phyloP scores from a whole-genome alignment of 352 stramenopile genomes.

The Pythium brachiatum region DNA sequence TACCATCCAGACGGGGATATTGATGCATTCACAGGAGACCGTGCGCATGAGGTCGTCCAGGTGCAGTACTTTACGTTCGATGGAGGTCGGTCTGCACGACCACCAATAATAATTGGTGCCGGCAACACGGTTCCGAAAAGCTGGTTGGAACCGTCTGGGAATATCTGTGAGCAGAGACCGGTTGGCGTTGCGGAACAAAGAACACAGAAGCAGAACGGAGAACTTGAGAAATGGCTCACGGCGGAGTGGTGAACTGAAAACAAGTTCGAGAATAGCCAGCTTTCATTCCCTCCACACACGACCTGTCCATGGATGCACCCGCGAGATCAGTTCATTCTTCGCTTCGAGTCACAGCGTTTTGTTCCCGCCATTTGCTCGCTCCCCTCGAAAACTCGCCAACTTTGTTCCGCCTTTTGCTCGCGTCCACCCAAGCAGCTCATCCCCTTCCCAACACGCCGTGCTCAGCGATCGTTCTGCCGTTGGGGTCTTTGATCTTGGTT shows the following conservation, averaged over 20 bases:
- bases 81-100: neutral
- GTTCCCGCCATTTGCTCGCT: neutral
- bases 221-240: neutral
- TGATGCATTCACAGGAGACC: no score
- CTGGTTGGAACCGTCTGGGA: neutral
- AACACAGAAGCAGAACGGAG: conserved; percentile 3
- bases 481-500: neutral
- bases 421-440: neutral
- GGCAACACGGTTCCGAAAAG: conserved; percentile 1
- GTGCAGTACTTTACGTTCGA: no score
- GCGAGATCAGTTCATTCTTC: neutral
- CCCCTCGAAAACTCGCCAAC: no score
- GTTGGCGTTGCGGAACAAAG: neutral
- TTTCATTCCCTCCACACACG: neutral
- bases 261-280: neutral
- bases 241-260: neutral
- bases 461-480: conserved; percentile 2
- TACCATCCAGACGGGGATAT: neutral
- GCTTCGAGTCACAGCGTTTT: neutral
- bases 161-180: neutral
- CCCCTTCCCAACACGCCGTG: neutral
- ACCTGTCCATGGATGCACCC: neutral
- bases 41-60: no score
- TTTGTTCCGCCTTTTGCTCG: neutral
- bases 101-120: conserved; percentile 4